Conservation (phyloP, 2,329 filamentous ascomycete species). For the Trichoderma sp. region DNA sequence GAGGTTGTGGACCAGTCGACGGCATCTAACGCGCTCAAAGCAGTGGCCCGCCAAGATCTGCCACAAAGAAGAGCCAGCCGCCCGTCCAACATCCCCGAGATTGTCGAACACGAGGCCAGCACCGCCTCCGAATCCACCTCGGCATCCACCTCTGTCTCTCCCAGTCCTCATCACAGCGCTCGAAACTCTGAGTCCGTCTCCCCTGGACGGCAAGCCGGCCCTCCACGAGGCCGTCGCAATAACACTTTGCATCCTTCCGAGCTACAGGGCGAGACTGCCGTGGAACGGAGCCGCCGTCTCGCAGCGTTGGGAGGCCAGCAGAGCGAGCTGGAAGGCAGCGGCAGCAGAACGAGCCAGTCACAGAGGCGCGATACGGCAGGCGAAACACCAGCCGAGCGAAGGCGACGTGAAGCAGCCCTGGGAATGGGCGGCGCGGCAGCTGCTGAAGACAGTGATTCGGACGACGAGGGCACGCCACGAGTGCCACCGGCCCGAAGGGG, state of each 20-base stretch:
- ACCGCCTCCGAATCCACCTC: constrained; percentile 32
- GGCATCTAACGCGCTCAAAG: constrained; percentile 54
- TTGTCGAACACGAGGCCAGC: constrained; percentile 32
- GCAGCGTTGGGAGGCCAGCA: constrained; percentile 53
- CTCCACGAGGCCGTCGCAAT: constrained; percentile 25
- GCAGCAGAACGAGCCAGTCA: neutral
- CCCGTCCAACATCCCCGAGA: constrained; percentile 30
- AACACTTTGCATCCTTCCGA: constrained; percentile 31
- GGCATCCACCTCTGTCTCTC: constrained; percentile 21
- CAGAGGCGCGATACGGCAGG: constrained; percentile 39
- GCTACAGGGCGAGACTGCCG: constrained; percentile 64
- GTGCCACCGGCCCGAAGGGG: constrained; percentile 58
- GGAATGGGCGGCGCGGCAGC: constrained; percentile 56
- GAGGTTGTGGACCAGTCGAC: constrained; percentile 58
- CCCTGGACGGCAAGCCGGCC: constrained; percentile 27
- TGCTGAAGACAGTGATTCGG: constrained; percentile 55
- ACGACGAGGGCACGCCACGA: constrained; percentile 60
- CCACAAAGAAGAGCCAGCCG: constrained; percentile 27
- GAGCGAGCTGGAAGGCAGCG: constrained; percentile 43
- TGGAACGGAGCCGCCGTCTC: constrained; percentile 69
- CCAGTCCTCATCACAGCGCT: constrained; percentile 7
- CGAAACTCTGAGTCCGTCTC: constrained; percentile 32
- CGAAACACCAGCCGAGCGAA: constrained; percentile 76
- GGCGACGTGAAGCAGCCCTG: constrained; percentile 73
- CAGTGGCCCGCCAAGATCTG: constrained; percentile 50